A percentile compares a stretch with the other conserved stretches of the same genome.
Conservation (phyloP, 1,284 basidiomycete species). For the Ustilago tritici region DNA sequence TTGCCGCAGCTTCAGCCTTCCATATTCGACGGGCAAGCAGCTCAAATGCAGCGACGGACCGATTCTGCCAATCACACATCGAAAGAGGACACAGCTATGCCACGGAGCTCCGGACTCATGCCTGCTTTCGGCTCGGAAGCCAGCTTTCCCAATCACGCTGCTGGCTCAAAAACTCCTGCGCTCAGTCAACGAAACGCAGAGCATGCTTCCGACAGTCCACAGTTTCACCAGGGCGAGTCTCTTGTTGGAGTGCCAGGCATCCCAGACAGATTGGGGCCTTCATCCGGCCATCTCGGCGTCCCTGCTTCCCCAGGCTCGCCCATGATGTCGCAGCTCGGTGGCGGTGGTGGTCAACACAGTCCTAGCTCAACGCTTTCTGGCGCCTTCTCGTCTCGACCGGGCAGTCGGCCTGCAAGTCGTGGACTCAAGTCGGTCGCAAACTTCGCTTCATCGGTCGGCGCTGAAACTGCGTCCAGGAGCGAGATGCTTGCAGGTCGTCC, state of each 20-base stretch:
- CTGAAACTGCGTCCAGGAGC: conserved; percentile 30
- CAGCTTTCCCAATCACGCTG: conserved; percentile 11
- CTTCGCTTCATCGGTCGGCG: conserved; percentile 49
- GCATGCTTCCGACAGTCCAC: conserved; percentile 14
- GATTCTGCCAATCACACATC: background rate
- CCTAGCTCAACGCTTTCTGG: conserved; percentile 52
- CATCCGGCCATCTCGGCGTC: conserved; percentile 32
- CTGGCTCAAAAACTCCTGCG: conserved; percentile 4
- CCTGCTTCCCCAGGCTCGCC: conserved; percentile 44
- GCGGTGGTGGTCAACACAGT: conserved; percentile 39
- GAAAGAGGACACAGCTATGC: conserved; percentile 21
- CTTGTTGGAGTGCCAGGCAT: conserved; percentile 28
- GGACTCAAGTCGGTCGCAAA: conserved; percentile 55
- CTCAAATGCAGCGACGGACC: conserved; percentile 21
- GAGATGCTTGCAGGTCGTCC: conserved; percentile 25
- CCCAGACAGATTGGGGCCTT: conserved; percentile 22
- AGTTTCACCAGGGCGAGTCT: conserved; percentile 12
- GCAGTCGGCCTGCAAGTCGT: conserved; percentile 49
- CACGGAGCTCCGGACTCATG: conserved; percentile 28
- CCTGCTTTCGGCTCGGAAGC: conserved; percentile 47
- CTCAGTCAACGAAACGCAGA: background rate
- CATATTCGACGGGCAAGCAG: conserved; percentile 19
- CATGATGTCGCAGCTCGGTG: conserved; percentile 25
- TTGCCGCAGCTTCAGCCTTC: conserved; percentile 41
- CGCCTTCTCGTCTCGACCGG: conserved; percentile 51